phyloP scores from a whole-genome alignment of 2,329 filamentous ascomycete species.

The Lecanicillium sp. region DNA sequence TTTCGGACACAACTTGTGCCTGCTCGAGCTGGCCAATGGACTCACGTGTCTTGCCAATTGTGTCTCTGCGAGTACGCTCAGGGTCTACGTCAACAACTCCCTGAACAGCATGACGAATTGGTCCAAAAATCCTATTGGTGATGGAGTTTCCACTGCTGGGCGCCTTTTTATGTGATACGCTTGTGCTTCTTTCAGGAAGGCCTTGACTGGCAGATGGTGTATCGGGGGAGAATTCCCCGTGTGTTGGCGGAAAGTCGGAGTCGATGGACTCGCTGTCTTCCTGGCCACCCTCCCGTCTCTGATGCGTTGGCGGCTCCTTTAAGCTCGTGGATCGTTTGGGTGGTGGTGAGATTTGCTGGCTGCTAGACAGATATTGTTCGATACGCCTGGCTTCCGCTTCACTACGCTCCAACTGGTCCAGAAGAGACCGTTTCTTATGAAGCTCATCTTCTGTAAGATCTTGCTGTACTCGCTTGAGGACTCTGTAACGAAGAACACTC shows the following conservation, averaged over 20 bases:
- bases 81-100: conserved; percentile 95
- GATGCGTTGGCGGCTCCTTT: conserved; percentile 40
- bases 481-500: conserved; percentile 77
- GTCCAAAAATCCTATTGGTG: conserved; percentile 87
- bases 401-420: conserved; percentile 87
- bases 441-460: conserved; percentile 95
- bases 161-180: conserved; percentile 62
- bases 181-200: conserved; percentile 45
- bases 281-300: conserved; percentile 46
- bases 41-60: conserved; percentile 92
- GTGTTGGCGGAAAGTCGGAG: conserved; percentile 88
- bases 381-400: conserved; percentile 89
- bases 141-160: conserved; percentile 76
- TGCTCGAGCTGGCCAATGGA: conserved; percentile 80
- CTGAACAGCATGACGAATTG: conserved; percentile 90
- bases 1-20: conserved; percentile 77
- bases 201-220: conserved; percentile 69
- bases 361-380: conserved; percentile 79
- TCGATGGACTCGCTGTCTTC: conserved; percentile 88
- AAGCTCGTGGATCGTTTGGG: conserved; percentile 56
- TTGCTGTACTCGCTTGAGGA: conserved; percentile 91
- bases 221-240: conserved; percentile 58
- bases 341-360: conserved; percentile 54
- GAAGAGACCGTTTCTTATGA: conserved; percentile 70
- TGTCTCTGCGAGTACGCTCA: conserved; percentile 82